Conservation (phyloP, 2,329 filamentous ascomycete genomes). For the Epicoccum sorghinum region DNA sequence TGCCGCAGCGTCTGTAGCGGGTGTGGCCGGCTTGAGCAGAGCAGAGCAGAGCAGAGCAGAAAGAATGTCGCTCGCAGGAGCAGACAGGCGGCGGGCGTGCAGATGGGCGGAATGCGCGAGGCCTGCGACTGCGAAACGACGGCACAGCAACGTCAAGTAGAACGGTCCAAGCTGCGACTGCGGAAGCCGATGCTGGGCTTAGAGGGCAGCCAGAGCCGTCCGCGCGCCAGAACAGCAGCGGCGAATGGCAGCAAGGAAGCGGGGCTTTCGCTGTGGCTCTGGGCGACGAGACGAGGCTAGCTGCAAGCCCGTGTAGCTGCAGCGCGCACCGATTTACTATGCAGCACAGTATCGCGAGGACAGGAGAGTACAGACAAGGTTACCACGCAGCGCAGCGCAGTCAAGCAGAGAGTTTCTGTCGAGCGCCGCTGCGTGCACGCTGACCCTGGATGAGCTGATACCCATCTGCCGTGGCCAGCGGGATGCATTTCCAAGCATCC, state of each 20-base stretch:
- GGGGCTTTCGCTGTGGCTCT: slow-evolving; percentile 16
- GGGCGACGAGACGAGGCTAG: background rate
- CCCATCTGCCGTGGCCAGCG: background rate
- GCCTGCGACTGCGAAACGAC: background rate
- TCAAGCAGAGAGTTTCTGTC: no score
- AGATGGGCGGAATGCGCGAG: background rate
- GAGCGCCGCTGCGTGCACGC: no score
- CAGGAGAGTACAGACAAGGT: background rate
- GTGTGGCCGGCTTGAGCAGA: background rate
- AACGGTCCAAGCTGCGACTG: background rate
- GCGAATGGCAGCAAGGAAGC: slow-evolving; percentile 30
- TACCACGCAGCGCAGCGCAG: no score
- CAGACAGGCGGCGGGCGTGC: slow-evolving; percentile 11
- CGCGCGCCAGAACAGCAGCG: slow-evolving; percentile 20
- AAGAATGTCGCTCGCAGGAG: slow-evolving; percentile 31
- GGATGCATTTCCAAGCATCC: background rate
- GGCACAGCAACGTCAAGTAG: slow-evolving; percentile 3
- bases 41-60: no score
- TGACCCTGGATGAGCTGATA: no score
- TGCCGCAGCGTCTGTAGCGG: slow-evolving; percentile 30
- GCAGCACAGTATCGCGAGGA: background rate
- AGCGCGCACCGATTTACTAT: no score
- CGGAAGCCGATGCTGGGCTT: slow-evolving; percentile 5
- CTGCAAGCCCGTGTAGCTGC: slow-evolving; percentile 9
- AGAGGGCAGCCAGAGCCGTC: slow-evolving; percentile 24